phyloP scores from a whole-genome alignment of 2,329 filamentous ascomycete genomes.

The Cadophora sp. region DNA sequence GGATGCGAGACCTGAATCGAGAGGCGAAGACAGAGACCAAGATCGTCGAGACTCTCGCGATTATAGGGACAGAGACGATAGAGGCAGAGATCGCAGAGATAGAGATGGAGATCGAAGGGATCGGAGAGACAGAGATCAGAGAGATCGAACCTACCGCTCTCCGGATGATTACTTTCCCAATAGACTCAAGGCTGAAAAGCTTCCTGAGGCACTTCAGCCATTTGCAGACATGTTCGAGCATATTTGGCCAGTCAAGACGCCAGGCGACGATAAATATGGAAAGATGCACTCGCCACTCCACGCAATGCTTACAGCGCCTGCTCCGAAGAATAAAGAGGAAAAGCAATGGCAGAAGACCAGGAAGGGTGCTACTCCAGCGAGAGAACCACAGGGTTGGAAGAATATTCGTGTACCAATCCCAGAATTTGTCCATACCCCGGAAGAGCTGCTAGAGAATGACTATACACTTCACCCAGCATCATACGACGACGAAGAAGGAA shows the following conservation, averaged over 20 bases:
- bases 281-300: conserved; percentile 88
- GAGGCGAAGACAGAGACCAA: conserved; percentile 19
- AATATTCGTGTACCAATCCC: conserved; percentile 84
- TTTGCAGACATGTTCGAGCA: conserved; percentile 85
- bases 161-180: conserved; percentile 68
- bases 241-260: conserved; percentile 87
- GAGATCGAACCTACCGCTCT: conserved; percentile 46
- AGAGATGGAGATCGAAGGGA: background rate
- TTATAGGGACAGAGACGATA: conserved; percentile 11
- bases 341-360: conserved; percentile 49
- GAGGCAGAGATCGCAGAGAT: conserved; percentile 1
- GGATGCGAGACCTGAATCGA: conserved; percentile 51
- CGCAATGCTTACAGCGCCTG: conserved; percentile 79
- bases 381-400: conserved; percentile 70
- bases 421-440: conserved; percentile 73
- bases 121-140: conserved; percentile 6
- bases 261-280: conserved; percentile 81
- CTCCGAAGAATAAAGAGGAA: conserved; percentile 73
- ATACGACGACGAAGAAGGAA: conserved; percentile 63
- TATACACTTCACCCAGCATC: conserved; percentile 84
- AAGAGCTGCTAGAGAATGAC: conserved; percentile 82
- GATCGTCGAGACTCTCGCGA: background rate
- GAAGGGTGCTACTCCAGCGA: conserved; percentile 63
- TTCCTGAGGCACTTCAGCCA: conserved; percentile 64
- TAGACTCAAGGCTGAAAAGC: conserved; percentile 55